Base-by-base conservation (phyloP, 176 grass and related monocot genomes). In the Cenchrus fungigraminus region DNA sequence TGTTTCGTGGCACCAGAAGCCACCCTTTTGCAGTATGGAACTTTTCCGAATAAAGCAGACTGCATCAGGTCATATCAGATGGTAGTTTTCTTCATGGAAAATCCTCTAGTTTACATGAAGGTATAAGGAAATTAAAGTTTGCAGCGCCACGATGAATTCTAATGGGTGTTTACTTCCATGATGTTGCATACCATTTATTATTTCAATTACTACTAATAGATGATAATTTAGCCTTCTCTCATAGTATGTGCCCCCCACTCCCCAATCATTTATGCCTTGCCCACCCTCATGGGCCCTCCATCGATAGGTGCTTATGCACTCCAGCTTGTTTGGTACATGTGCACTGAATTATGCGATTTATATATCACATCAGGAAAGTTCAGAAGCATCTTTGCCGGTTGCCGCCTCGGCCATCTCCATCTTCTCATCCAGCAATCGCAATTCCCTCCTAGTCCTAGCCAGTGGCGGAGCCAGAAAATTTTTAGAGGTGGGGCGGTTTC, bases 341-440 rank as follows among this genome's bases (percentile, higher is more conserved):
- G 65, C 52, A 59, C 56, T 69, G 29, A 49, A 69, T 44, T 68
- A 68, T 81, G 49, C 52, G 58, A 22, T 71, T 12, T 58, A 59
- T 53, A 53, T 15, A 53, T 53, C 34, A 57, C 15, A 44, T 70
- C 79, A 57, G 49, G 49, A 51, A 51, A 51, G 49, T 51, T 70
- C 37, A 82, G 10, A 82, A 70, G 79, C 20, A 34, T 70, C 79
- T 44, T 58, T 70, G 79, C 79, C 6, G 12, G 79, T 70, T 58
- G 51, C 53, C 13, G n/a, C 79, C 19, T 45, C 50, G 28, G 28
- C 79, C 79, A 58, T 58, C 65, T 57, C 50, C 47, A 56, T 56
- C 64, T 69, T 45, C 49, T 51, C 11, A 58, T 71, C 66, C 53
- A 82, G 46, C 59, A 71, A 59, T 71, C 31, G 79, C 66, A 31